Percentiles rank a stretch among this genome's conserved stretches.
Evolutionary conservation across 306 rosid species (phyloP).

Genomic region (Trichosanthes cucumerina): DNA sequence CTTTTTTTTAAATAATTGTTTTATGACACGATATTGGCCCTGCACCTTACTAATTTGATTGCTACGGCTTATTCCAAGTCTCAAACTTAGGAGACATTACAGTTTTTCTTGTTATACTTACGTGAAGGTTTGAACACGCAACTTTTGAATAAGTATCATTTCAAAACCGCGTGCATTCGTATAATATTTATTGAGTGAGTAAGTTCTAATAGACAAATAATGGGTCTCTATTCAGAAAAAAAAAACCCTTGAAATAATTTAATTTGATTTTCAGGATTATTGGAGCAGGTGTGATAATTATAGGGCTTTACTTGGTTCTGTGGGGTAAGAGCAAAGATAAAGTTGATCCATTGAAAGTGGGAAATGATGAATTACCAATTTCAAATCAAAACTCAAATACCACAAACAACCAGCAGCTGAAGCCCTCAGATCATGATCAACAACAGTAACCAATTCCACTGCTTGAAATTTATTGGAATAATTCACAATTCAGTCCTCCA

Average conservation of each 20-base stretch:
- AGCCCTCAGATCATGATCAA: background rate
- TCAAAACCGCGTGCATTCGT: too few relatives aligned
- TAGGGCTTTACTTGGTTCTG: slow-evolving; percentile 9
- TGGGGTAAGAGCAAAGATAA: slow-evolving; percentile 7
- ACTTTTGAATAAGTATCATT: too few relatives aligned
- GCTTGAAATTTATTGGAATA: background rate
- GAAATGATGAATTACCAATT: background rate
- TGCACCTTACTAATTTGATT: too few relatives aligned
- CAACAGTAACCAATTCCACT: background rate
- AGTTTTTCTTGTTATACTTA: too few relatives aligned
- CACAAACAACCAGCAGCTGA: background rate
- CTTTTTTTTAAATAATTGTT: too few relatives aligned
- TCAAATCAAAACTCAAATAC: background rate
- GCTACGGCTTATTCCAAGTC: too few relatives aligned
- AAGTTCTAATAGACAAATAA: too few relatives aligned
- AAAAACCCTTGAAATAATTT: background rate
- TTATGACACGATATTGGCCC: too few relatives aligned
- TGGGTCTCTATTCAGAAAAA: background rate
- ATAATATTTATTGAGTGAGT: too few relatives aligned
- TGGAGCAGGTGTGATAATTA: slow-evolving; percentile 3
- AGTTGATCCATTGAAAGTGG: background rate
- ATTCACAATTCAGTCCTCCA: background rate
- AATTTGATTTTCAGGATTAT: background rate
- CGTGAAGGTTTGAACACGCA: background rate
- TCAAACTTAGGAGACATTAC: too few relatives aligned